Base-by-base conservation (phyloP, 2,329 filamentous ascomycete species). In the Penicillium sp. region DNA sequence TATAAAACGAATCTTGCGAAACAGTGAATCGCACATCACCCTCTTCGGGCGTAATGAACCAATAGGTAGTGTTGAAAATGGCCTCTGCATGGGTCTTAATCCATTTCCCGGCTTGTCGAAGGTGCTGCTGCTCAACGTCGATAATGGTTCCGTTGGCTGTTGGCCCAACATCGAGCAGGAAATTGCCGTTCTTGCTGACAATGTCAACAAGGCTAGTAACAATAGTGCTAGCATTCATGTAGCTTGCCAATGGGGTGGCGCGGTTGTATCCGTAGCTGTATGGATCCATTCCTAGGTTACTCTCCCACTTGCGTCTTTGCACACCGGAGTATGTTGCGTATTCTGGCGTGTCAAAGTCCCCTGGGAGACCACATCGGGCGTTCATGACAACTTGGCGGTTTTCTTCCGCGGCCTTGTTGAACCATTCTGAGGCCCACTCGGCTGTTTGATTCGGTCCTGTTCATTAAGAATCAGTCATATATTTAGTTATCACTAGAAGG, bases 291-390 rank as follows among this genome's bases (percentile, higher is more conserved):
- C 83, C 83, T 41, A 76, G 75, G 67, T 80, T 86, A 40, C 72
- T 79, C 69, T 86, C 84, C 83, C 83, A 86, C 67, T 86, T 85
- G 26, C 81, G 74, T 29, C 73, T 66, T 66, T 83, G 81, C 8
- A 79, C 76, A 3, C 77, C 74, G 2, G 73, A 69, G 64, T 80
- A 83, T 7, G 74, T 75, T 26, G 74, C 71, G 64, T 85, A 86
- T 65, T 86, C 83, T 0, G 83, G 83, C 1, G 83, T 86, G 65
- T 85, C 82, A 60, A 85, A 86, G 69, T 86, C 82, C 12, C 77
- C 77, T 0, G 79, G 73, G 0, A 83, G 68, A 3, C 83, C 83
- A 66, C 84, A 86, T 7, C 83, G 79, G 44, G 76, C 76, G 69
- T 86, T 84, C 62, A 85, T 80, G 1, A 78, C 69, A 1, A 85